Percentiles rank a stretch among this genome's conserved stretches.
Conservation (phyloP, 164 flowering plant species). For the Brasenia schreberi region DNA sequence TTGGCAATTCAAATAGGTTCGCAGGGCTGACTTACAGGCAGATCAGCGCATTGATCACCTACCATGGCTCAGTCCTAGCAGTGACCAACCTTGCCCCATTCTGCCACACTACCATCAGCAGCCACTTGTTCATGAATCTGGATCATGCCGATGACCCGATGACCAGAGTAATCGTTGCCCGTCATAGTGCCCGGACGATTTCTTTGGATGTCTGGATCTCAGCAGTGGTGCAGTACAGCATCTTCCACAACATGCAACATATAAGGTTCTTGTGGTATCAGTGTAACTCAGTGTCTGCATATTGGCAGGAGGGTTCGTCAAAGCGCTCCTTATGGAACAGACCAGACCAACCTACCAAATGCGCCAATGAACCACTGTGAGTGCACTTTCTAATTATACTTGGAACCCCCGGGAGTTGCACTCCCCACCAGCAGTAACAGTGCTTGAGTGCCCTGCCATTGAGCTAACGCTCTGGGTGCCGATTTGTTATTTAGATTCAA, state of each 20-base stretch:
- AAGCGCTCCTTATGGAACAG: background rate
- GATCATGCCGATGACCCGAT: background rate
- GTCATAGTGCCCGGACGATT: background rate
- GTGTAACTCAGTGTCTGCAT: background rate
- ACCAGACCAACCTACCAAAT: background rate
- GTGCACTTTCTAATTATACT: background rate
- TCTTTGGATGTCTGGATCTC: background rate
- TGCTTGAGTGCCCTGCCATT: no score
- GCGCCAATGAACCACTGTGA: background rate
- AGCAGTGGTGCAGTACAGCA: background rate
- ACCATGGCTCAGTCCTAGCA: background rate
- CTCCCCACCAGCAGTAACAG: no score
- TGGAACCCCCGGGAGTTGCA: no score
- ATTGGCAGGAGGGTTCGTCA: background rate
- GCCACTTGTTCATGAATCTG: background rate
- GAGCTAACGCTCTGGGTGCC: no score
- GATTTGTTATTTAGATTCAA: no score
- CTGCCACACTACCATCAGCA: background rate
- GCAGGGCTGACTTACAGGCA: background rate
- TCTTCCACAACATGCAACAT: background rate
- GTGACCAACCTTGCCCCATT: background rate
- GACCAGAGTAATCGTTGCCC: background rate
- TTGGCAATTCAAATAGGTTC: background rate
- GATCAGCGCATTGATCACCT: background rate
- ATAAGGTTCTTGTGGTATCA: background rate